A percentile compares a stretch with the other conserved stretches of the same genome.
These are phyloP conservation scores for Porphyra umbilicalis DNA, from an alignment of 31 red algal genomes.

Conservation along the genomic window DNA sequence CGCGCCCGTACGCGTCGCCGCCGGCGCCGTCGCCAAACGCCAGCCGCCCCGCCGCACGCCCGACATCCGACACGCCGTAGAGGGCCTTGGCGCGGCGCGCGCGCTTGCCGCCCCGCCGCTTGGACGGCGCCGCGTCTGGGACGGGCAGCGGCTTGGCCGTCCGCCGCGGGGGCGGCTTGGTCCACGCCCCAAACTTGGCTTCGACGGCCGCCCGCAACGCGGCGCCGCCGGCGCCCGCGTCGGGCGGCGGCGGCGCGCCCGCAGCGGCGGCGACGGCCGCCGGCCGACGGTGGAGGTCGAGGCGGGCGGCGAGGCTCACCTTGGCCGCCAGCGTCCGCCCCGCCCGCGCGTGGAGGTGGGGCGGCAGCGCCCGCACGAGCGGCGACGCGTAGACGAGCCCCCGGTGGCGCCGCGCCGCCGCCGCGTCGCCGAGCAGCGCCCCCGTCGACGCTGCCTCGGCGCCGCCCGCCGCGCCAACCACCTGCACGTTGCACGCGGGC, in stretches of 20 bases:
- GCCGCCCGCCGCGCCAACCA: background rate
- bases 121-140: slow-evolving; percentile 29
- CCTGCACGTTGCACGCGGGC: background rate
- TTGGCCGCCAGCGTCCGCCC: background rate
- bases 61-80: slow-evolving; percentile 68
- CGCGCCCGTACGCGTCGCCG: slow-evolving; percentile 62
- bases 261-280: background rate
- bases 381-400: background rate
- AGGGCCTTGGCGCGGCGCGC: slow-evolving; percentile 58
- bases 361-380: background rate
- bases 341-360: background rate
- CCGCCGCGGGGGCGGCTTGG: background rate
- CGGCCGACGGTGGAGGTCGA: background rate
- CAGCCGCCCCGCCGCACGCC: slow-evolving; percentile 45
- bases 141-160: background rate
- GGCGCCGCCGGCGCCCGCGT: background rate
- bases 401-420: background rate
- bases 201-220: background rate
- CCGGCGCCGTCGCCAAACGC: slow-evolving; percentile 66
- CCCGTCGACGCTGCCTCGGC: background rate
- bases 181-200: background rate
- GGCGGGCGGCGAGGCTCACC: background rate
- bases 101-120: slow-evolving; percentile 65
- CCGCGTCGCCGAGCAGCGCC: background rate
- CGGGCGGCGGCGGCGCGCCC: background rate